Conservation (phyloP, 805 yeast genomes). For the Sugiyamaella marilandica region DNA sequence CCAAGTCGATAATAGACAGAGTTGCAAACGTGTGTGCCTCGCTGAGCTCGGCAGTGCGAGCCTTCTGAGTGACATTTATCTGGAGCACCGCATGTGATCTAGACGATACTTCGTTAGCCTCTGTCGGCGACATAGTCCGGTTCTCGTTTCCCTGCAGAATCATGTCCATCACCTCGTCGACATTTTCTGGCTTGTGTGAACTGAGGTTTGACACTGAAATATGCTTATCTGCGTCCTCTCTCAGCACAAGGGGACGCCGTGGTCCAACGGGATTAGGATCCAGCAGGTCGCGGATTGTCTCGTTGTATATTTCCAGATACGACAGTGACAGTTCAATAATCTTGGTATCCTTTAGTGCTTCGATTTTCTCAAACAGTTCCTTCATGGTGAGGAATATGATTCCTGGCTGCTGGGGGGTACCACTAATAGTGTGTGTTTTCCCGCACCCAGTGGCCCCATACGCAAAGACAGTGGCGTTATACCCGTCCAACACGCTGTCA, state of each 20-base stretch:
- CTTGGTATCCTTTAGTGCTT: slow-evolving; percentile 49
- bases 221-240: slow-evolving; percentile 65
- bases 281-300: slow-evolving; percentile 75
- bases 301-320: slow-evolving; percentile 87
- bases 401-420: slow-evolving; percentile 69
- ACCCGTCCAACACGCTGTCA: slow-evolving; percentile 75
- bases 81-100: slow-evolving; percentile 93
- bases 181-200: slow-evolving; percentile 48
- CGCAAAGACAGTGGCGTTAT: slow-evolving; percentile 63
- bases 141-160: slow-evolving; percentile 66
- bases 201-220: slow-evolving; percentile 71
- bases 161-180: slow-evolving; percentile 50
- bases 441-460: slow-evolving; percentile 98
- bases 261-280: slow-evolving; percentile 42
- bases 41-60: slow-evolving; percentile 55
- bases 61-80: slow-evolving; percentile 59
- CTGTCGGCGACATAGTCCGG: slow-evolving; percentile 82
- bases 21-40: slow-evolving; percentile 75
- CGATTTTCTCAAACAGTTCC: slow-evolving; percentile 64
- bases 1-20: slow-evolving; percentile 81
- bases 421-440: slow-evolving; percentile 88
- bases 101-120: slow-evolving; percentile 85
- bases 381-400: slow-evolving; percentile 72
- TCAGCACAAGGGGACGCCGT: slow-evolving; percentile 37
- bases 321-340: slow-evolving; percentile 53